These are phyloP conservation scores for Monilinia vaccinii-corymbosi DNA, from an alignment of 2,329 filamentous ascomycete genomes.

Conservation along the genomic window DNA sequence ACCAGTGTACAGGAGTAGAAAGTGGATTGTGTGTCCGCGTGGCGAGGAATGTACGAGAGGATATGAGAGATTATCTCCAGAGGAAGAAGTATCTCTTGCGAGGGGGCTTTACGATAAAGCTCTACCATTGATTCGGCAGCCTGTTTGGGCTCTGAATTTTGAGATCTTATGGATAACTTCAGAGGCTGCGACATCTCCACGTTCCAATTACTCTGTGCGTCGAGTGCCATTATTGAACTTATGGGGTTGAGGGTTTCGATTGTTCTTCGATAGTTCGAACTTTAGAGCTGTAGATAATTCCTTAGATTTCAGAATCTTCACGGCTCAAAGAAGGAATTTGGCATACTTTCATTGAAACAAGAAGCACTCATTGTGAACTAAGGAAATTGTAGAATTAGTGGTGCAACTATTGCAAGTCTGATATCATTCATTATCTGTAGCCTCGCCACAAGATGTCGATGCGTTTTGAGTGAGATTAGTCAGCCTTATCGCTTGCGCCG, in stretches of 20 bases:
- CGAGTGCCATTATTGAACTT: constrained; percentile 21
- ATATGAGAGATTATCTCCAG: constrained; percentile 28
- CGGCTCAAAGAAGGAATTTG: neutral
- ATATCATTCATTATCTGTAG: neutral
- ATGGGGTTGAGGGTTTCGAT: neutral
- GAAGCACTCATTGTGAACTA: neutral
- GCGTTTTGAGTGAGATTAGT: neutral
- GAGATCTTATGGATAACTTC: constrained; percentile 10
- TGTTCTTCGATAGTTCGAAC: neutral
- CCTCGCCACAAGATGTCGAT: neutral
- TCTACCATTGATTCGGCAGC: neutral
- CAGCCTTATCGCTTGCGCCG: neutral
- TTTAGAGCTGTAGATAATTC: neutral
- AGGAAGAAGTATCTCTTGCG: constrained; percentile 24
- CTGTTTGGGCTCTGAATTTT: neutral
- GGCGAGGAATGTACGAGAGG: constrained; percentile 23
- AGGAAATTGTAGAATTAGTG: neutral
- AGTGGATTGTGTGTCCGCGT: constrained; percentile 16
- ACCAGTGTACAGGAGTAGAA: constrained; percentile 27
- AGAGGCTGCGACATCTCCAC: constrained; percentile 26
- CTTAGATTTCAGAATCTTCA: neutral
- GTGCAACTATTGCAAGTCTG: neutral
- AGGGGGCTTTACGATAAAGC: constrained; percentile 2
- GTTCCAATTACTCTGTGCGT: constrained; percentile 28
- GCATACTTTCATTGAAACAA: neutral